Evolutionary conservation across 306 rosid genomes (phyloP), one percentile per base, ranked within the genome.

Genomic region (Trichosanthes cucumerina): DNA sequence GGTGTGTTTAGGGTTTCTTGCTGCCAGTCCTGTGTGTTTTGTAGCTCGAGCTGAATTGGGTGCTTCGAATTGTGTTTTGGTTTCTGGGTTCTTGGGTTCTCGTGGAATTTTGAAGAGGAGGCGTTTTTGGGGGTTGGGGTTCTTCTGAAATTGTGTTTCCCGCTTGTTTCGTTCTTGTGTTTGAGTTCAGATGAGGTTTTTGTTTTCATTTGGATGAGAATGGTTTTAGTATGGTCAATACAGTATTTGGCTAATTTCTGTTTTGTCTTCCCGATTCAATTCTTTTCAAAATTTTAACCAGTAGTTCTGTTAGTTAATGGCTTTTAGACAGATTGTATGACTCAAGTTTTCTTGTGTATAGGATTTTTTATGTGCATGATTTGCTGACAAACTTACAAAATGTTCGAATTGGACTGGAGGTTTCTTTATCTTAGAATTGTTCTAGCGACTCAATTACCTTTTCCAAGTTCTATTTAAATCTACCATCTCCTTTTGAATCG

Each of bases 1-100:
- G 78, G 11, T 26, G 46, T 46, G 31, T 74, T 31, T 74, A 74
- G 78, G 78, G 78, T 74, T 73, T 73, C 28, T 73, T 73, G 78
- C 28, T 47, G 8, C 28, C 23, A 73, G 19, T 73, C 18, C 11
- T 73, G 46, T 33, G 31, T 31, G 9, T 31, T 54, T 31, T 74
- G 14, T 8, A 1, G 16, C 26, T 33, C 4, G 31, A 31, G 63
- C 46, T 74, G 63, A 74, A 74, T 74, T 74, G 15, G 15, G 78
- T 54, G 43, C 2, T 73, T 73, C 9, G 43, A 47, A 73, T 73
- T 49, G 2, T 28, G 36, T 24, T 46, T 28, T 49, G 39, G 14
- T 26, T 46, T 19, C 2, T 43, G 59, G 41, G 36, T 4, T 0
- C 43, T 13, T 71, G 5, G 57, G 77, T 71, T 21, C 38, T 46